Evolutionary conservation across 2,329 filamentous ascomycete genomes (phyloP), one percentile per base, ranked within the genome.

Genomic region (Teratosphaeria pseudoeucalypti): DNA sequence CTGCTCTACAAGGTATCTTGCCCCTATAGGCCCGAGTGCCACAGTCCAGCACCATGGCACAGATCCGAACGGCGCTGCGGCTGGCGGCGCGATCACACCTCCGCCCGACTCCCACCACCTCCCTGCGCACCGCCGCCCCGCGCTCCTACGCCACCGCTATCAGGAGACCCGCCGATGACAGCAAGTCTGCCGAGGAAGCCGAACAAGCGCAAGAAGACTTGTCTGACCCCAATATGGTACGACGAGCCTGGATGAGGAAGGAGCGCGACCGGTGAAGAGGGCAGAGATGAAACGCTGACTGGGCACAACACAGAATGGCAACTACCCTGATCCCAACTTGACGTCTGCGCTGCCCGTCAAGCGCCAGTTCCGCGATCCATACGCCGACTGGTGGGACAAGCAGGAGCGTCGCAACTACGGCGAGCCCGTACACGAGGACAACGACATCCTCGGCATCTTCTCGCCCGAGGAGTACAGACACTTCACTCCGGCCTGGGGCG

Each of bases 371-470:
- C 90, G 94, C 73, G 94, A 97, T 75, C 94, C 95, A 39, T 84
- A 97, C 74, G 92, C 77, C 72, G 86, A 90, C 72, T 99, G 91
- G 90, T 97, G 91, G 90, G 92, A 99, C 77, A 88, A 91, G 76
- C 94, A 99, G 78, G 94, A 97, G 76, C 87, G 92, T 73, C 85
- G 94, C 71, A 97, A 99, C 82, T 97, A 89, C 74, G 92, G 92
- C 76, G 95, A 99, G 77, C 90, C 92, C 12, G 85, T 95, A 57
- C 92, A 99, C 76, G 95, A 99, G 77, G 94, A 99, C 75, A 88
- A 96, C 76, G 95, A 99, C 74, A 82, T 91, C 60, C 81, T 97
- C 60, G 92, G 91, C 68, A 87, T 96, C 65, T 92, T 99, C 77
- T 88, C 89, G 56, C 85, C 90, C 2, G 86, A 94, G 74, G 87